phyloP scores from a whole-genome alignment of 1,284 basidiomycete genomes.

The Fistulina hepatica region DNA sequence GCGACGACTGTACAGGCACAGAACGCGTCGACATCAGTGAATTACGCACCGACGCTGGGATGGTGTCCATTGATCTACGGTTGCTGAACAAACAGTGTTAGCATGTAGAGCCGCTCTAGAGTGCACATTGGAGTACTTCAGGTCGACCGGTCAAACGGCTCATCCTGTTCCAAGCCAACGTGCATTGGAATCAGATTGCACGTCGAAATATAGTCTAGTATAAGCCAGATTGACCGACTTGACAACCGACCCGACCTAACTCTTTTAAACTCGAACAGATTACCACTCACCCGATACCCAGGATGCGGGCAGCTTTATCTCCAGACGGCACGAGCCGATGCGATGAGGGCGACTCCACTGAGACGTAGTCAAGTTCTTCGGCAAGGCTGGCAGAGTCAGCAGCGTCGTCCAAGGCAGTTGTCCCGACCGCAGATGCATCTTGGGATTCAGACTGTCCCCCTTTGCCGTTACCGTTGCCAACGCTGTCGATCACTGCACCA shows the following conservation, averaged over 20 bases:
- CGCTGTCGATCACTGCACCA: no score
- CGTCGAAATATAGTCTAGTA: no score
- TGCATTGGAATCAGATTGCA: no score
- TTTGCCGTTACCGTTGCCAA: no score
- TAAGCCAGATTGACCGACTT: not conserved
- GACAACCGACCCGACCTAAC: not conserved
- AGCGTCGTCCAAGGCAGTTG: slow-evolving; percentile 20
- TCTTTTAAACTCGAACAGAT: not conserved
- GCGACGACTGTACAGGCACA: slow-evolving; percentile 41
- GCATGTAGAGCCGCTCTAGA: no score
- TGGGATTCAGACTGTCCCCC: no score
- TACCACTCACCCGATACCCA: slow-evolving; percentile 53
- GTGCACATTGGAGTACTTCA: no score
- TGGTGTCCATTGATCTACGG: slow-evolving; percentile 52
- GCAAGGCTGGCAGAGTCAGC: slow-evolving; percentile 28
- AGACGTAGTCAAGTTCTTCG: slow-evolving; percentile 65
- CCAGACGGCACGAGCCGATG: slow-evolving; percentile 17
- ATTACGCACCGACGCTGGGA: slow-evolving; percentile 59
- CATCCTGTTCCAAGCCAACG: no score
- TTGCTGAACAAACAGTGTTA: not conserved
- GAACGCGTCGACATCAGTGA: slow-evolving; percentile 72
- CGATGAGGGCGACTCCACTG: slow-evolving; percentile 25
- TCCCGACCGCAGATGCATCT: no score
- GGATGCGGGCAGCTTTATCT: slow-evolving; percentile 61
- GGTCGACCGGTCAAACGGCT: no score